Evolutionary conservation across 1,284 basidiomycete genomes (phyloP).

Genomic region (Cystobasidiaceae sp.): DNA sequence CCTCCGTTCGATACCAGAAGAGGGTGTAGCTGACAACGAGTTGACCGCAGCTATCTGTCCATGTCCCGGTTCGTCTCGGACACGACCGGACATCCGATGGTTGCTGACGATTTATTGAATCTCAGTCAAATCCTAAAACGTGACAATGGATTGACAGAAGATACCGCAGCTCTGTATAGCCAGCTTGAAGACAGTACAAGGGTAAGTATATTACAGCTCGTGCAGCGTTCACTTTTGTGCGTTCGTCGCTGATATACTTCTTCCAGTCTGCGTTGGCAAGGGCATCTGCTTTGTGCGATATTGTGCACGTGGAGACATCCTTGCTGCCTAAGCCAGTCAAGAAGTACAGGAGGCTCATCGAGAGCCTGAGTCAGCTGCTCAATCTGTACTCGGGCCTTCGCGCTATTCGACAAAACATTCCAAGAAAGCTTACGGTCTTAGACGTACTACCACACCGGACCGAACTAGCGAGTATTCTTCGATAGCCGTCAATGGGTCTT

Average conservation of each 20-base stretch:
- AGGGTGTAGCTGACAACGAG: no score
- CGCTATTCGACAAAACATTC: constrained; percentile 24
- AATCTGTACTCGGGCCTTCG: constrained; percentile 21
- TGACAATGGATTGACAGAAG: background rate
- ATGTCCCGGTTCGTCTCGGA: constrained; percentile 18
- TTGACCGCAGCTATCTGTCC: constrained; percentile 19
- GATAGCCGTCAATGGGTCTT: background rate
- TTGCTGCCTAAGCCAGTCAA: constrained; percentile 22
- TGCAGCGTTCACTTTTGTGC: background rate
- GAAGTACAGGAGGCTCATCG: constrained; percentile 9
- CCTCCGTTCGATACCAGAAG: no score
- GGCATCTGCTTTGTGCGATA: background rate
- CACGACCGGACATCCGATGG: no score
- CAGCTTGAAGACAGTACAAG: constrained; percentile 7
- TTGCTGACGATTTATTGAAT: no score
- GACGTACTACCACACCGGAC: constrained; percentile 23
- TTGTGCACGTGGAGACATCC: constrained; percentile 19
- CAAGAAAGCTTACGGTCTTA: constrained; percentile 18
- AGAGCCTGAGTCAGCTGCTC: background rate
- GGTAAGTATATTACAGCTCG: background rate
- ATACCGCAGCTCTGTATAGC: constrained; percentile 5
- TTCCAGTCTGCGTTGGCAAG: background rate
- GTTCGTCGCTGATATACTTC: background rate
- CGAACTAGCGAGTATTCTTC: constrained; percentile 3
- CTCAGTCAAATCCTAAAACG: constrained; percentile 5